phyloP scores from a whole-genome alignment of 2,329 filamentous ascomycete genomes.

The Xylariaceae sp. region DNA sequence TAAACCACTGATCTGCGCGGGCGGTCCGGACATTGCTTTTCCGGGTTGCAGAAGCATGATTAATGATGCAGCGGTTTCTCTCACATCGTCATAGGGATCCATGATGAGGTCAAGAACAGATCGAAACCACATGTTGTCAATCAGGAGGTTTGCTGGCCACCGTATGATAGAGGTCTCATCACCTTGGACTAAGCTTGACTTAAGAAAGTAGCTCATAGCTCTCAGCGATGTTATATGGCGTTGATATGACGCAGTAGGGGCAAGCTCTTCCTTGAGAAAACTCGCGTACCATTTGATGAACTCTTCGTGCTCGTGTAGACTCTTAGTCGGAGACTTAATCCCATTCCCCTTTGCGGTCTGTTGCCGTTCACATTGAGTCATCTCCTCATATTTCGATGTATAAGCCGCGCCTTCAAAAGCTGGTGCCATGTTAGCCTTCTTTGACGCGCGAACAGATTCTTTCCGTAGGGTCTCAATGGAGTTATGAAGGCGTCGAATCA shows the following conservation, averaged over 20 bases:
- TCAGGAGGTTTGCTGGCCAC: slow-evolving; percentile 47
- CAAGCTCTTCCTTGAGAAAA: slow-evolving; percentile 77
- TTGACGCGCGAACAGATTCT: slow-evolving; percentile 44
- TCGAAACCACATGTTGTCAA: slow-evolving; percentile 62
- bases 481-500: slow-evolving; percentile 77
- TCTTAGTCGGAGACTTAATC: slow-evolving; percentile 40
- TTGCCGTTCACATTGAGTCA: slow-evolving; percentile 1
- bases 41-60: slow-evolving; percentile 57
- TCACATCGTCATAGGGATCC: slow-evolving; percentile 92
- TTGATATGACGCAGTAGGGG: slow-evolving; percentile 86
- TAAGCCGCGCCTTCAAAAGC: background rate
- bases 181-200: slow-evolving; percentile 48
- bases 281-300: slow-evolving; percentile 79
- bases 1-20: slow-evolving; percentile 11
- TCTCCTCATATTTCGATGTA: background rate
- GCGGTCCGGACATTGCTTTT: slow-evolving; percentile 38
- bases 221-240: slow-evolving; percentile 83
- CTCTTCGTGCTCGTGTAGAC: slow-evolving; percentile 58
- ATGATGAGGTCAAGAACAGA: slow-evolving; percentile 79
- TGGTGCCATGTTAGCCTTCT: slow-evolving; percentile 35
- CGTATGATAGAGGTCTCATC: slow-evolving; percentile 56
- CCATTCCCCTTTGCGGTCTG: slow-evolving; percentile 15
- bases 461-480: slow-evolving; percentile 62
- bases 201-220: slow-evolving; percentile 70
- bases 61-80: slow-evolving; percentile 62